Conservation (phyloP, 768 basidiomycete genomes). For the Panaeolus cyanescens region DNA sequence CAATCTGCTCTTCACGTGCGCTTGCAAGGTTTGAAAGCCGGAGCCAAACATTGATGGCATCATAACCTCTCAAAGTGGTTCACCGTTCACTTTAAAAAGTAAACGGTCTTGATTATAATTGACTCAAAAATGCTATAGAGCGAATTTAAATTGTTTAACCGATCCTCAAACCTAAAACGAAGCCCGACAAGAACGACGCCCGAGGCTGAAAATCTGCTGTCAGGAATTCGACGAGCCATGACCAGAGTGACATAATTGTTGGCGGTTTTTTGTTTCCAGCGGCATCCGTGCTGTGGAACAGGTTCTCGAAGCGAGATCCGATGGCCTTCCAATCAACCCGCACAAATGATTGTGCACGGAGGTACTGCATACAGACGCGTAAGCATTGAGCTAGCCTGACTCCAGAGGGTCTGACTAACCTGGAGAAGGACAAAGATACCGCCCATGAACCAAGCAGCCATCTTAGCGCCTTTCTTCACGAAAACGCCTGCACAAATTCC, state of each 20-base stretch:
- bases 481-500: conserved; percentile 93
- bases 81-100: too few relatives aligned
- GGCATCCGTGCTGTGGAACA: conserved; percentile 67
- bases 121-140: background rate
- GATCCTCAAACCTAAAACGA: conserved; percentile 78
- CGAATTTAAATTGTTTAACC: conserved; percentile 46
- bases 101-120: background rate
- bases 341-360: conserved; percentile 71
- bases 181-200: conserved; percentile 85
- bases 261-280: conserved; percentile 59
- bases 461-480: conserved; percentile 91
- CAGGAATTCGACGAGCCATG: conserved; percentile 75
- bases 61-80: background rate
- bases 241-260: conserved; percentile 65
- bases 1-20: conserved; percentile 10
- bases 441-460: conserved; percentile 83
- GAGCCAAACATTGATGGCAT: background rate
- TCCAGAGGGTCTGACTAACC: conserved; percentile 45
- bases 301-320: conserved; percentile 66
- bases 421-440: conserved; percentile 90
- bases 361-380: conserved; percentile 54
- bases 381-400: background rate
- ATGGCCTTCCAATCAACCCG: conserved; percentile 80
- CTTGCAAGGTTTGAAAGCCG: background rate
- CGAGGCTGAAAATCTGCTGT: conserved; percentile 92